Base-by-base conservation (phyloP, 2,329 filamentous ascomycete species). In the Aspergillus nomiae region DNA sequence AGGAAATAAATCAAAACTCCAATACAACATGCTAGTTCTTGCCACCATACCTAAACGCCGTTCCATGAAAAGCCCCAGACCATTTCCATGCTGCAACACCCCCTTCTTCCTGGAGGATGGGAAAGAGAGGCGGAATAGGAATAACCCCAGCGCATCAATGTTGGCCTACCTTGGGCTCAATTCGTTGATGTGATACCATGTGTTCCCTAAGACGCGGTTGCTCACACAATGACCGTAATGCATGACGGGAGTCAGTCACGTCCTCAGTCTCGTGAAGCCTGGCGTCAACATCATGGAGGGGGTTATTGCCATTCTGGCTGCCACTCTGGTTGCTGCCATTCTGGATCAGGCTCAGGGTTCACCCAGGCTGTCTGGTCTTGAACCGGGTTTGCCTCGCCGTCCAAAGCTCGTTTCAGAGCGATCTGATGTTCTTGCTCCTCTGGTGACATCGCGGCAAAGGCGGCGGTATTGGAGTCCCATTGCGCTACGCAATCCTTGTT, bases 351-450 rank as follows among this genome's bases (percentile, higher is more conserved):
- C 2, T 55, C 32, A 26, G 30, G 16, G 32, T 36, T 38, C 9
- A 16, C 21, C 51, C 32, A 38, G 11, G 21, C 19, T 4, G 11
- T 21, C 11, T 55, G 14, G 12, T 55, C 32, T 16, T 51, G n/a
- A 7, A 12, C 51, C 4, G 19, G n/a, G 19, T 26, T 38, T 2
- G 34, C 16, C 8, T 55, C 51, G 34, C 10, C 30, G 9, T 53
- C n/a, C 21, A 55, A 26, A 26, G 32, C n/a, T 32, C 24, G 16
- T 16, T 55, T 55, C 8, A 55, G 19, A 24, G 61, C 61, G n/a
- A 65, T 65, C 58, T 65, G 61, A 16, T 56, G 58, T n/a, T 58
- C 63, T 38, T 65, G 63, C 26, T 65, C 63, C 16, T 63, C 59
- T 7, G 43, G 54, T 2, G 58, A 53, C 28, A 65, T 50, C 2